phyloP scores from a whole-genome alignment of 805 yeast genomes.

The Kodamaea sagamina region DNA sequence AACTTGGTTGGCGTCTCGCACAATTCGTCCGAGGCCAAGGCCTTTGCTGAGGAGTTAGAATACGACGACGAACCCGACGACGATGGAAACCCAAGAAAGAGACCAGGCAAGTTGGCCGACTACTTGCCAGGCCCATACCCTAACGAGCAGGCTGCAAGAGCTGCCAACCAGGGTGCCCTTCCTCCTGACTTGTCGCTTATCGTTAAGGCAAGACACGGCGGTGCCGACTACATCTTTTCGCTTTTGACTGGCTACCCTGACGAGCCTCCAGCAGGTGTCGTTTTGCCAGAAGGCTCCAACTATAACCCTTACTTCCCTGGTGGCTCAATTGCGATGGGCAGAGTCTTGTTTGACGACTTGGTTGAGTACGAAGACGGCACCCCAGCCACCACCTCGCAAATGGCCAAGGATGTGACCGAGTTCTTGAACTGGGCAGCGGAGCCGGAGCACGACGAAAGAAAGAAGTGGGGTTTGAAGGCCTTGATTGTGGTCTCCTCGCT shows the following conservation, averaged over 20 bases:
- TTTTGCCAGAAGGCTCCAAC: constrained; percentile 89
- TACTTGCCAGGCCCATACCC: constrained; percentile 93
- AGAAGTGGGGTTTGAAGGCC: constrained; percentile 94
- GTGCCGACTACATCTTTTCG: constrained; percentile 90
- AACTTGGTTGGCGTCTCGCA: constrained; percentile 96
- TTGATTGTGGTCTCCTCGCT: constrained; percentile 74
- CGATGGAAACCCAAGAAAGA: constrained; percentile 96
- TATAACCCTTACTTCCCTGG: constrained; percentile 99
- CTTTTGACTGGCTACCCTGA: constrained; percentile 98
- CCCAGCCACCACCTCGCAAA: constrained; percentile 96
- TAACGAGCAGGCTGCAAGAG: constrained; percentile 99
- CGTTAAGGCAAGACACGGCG: constrained; percentile 99
- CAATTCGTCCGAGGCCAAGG: constrained; percentile 85
- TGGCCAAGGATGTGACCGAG: constrained; percentile 97
- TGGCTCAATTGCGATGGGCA: constrained; percentile 98
- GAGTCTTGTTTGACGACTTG: constrained; percentile 94
- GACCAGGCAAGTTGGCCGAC: constrained; percentile 98
- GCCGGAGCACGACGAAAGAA: constrained; percentile 98
- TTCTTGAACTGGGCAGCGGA: constrained; percentile 98
- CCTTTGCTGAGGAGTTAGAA: constrained; percentile 93
- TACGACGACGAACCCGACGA: constrained; percentile 96
- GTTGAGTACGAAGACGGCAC: constrained; percentile 99
- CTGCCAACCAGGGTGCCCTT: constrained; percentile 98
- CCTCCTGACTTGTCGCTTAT: constrained; percentile 98
- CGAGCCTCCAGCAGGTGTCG: constrained; percentile 97